A percentile compares a stretch with the other conserved stretches of the same genome.
phyloP scores from a whole-genome alignment of 2,329 filamentous ascomycete species.

The Magnaporthiopsis incrustans region DNA sequence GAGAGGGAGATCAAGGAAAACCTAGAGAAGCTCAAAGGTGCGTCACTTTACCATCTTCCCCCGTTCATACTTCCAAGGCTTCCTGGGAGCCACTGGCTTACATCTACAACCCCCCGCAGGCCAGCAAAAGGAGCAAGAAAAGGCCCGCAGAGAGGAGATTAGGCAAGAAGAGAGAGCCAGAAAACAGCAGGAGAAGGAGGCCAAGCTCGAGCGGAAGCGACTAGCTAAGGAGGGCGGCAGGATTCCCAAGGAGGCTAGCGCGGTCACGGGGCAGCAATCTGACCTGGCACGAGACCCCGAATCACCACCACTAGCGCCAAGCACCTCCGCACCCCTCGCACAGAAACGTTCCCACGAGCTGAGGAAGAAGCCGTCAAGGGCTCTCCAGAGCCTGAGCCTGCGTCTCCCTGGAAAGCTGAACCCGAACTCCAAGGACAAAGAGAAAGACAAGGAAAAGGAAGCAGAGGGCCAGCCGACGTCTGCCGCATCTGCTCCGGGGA shows the following conservation, averaged over 20 bases:
- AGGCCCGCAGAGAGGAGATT: slow-evolving; percentile 18
- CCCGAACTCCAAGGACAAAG: slow-evolving; percentile 1
- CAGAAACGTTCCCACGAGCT: not conserved
- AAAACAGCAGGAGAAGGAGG: slow-evolving; percentile 35
- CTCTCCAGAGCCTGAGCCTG: not conserved
- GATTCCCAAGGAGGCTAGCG: not conserved
- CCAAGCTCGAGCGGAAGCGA: slow-evolving; percentile 38
- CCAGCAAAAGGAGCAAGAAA: slow-evolving; percentile 40
- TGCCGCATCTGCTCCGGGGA: not conserved
- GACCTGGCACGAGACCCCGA: slow-evolving; percentile 23
- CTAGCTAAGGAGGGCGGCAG: slow-evolving; percentile 30
- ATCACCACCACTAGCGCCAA: not conserved
- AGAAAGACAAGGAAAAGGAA: slow-evolving; percentile 2
- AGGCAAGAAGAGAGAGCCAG: slow-evolving; percentile 50
- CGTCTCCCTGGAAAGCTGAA: slow-evolving; percentile 1
- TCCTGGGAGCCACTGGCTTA: slow-evolving; percentile 13
- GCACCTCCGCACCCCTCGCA: not conserved
- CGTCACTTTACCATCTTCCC: slow-evolving; percentile 19
- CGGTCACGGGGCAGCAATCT: slow-evolving; percentile 20
- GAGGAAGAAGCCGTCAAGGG: not conserved
- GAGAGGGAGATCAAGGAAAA: slow-evolving; percentile 47
- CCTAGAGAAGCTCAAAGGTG: slow-evolving; percentile 51
- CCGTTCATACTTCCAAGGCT: not conserved
- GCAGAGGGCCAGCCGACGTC: slow-evolving; percentile 1
- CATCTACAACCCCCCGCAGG: slow-evolving; percentile 21